Conservation (phyloP, 768 basidiomycete genomes). For the Mycena alexandri region DNA sequence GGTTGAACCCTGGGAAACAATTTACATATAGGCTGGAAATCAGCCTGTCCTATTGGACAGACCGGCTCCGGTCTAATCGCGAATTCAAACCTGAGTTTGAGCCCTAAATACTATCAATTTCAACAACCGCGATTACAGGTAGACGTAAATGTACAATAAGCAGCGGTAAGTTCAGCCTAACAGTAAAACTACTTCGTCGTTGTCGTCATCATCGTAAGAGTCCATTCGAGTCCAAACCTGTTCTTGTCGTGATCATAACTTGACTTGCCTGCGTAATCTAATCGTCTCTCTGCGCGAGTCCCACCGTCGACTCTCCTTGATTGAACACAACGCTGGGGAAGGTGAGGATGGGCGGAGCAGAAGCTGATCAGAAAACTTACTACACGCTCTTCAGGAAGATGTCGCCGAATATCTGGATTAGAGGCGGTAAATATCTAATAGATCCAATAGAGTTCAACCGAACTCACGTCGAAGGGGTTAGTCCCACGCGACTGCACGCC, state of each 20-base stretch:
- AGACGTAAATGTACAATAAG: constrained; percentile 12
- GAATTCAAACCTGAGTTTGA: constrained; percentile 19
- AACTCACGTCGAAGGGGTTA: constrained; percentile 36
- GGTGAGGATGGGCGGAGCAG: neutral
- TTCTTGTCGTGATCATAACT: constrained; percentile 10
- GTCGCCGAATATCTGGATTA: constrained; percentile 34
- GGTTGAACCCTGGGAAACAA: neutral
- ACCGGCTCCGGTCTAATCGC: no score
- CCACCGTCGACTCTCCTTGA: constrained; percentile 34
- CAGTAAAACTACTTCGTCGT: constrained; percentile 26
- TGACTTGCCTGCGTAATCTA: neutral
- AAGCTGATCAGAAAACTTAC: constrained; percentile 18
- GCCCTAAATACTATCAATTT: constrained; percentile 32
- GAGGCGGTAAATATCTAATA: neutral
- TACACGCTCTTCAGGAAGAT: constrained; percentile 39
- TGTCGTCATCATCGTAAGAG: constrained; percentile 1
- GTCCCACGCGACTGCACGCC: constrained; percentile 39
- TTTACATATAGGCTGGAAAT: no score
- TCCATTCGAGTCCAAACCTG: constrained; percentile 20
- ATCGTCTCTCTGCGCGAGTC: constrained; percentile 34
- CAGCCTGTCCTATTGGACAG: no score
- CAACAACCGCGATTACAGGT: constrained; percentile 22
- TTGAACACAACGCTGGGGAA: constrained; percentile 36
- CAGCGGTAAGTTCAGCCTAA: constrained; percentile 16
- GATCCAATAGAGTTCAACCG: neutral